Percentiles rank a stretch among this genome's conserved stretches.
Conservation (phyloP, 352 stramenopile genomes). For the Pythium folliculosum region DNA sequence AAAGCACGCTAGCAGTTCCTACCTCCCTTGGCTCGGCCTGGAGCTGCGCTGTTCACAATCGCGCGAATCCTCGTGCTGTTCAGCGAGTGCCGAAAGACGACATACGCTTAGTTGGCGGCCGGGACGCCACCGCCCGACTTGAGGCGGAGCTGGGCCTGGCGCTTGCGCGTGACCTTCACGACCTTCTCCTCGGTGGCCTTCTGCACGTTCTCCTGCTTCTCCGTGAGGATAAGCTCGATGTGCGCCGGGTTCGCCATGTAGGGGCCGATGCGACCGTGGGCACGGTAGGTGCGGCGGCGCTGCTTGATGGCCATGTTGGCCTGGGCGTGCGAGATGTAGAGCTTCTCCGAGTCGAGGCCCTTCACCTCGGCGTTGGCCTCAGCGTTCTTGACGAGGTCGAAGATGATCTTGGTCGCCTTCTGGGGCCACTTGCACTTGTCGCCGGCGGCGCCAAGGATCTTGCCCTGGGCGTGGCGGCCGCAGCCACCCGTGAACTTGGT, state of each 20-base stretch:
- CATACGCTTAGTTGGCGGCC: constrained; percentile 65
- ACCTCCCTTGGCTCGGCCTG: constrained; percentile 20
- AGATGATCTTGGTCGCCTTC: constrained; percentile 98
- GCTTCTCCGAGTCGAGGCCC: constrained; percentile 95
- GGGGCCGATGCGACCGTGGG: constrained; percentile 96
- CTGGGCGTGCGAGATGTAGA: constrained; percentile 98
- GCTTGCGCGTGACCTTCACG: constrained; percentile 86
- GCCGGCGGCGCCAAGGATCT: constrained; percentile 93
- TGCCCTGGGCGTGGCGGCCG: constrained; percentile 97
- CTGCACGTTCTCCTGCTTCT: constrained; percentile 94
- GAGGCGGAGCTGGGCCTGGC: constrained; percentile 86
- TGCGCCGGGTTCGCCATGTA: constrained; percentile 99
- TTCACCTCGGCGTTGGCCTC: constrained; percentile 99
- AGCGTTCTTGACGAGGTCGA: constrained; percentile 98
- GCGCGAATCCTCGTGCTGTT: constrained; percentile 6
- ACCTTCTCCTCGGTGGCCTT: constrained; percentile 92
- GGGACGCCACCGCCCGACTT: constrained; percentile 86
- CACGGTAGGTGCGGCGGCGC: constrained; percentile 98
- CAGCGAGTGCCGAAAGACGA: neutral
- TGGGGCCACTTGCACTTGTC: constrained; percentile 99
- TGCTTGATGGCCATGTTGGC: constrained; percentile 98
- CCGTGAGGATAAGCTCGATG: constrained; percentile 99
- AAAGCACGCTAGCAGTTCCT: constrained; percentile 24
- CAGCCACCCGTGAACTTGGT: constrained; percentile 99
- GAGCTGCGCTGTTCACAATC: constrained; percentile 27